Evolutionary conservation across 139 green algal species (phyloP), one percentile per base, ranked within the genome.

Genomic region (Trebouxia sp.): DNA sequence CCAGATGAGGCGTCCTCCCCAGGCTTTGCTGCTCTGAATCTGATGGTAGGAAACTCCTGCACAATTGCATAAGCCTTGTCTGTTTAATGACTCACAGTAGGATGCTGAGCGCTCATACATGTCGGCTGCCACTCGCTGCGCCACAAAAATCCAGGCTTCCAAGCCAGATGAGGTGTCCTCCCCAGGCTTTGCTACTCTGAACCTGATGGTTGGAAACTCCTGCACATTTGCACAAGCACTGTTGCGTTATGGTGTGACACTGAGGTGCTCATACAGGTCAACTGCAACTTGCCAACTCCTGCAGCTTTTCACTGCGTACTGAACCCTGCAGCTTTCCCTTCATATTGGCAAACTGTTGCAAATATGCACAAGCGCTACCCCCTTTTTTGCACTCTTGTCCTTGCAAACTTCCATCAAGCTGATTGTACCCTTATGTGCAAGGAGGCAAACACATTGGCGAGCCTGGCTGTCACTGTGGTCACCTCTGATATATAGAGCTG

Each of bases 61-160:
- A 76, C 9, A 5, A n/a, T 45, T 12, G 26, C 30, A 3, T 24
- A 7, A 11, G 0, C 62, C 42, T 1, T 17, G 7, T 66, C n/a
- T 22, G 17, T 8, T 0, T 66, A n/a, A n/a, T n/a, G n/a, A n/a
- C n/a, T 99, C 96, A 80, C 92, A 98, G 30, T 92, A 93, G 76
- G 94, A 89, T 3, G 15, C 37, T 69, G 88, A 81, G 24, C 80
- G 83, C 43, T 93, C 90, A 32, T 84, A 39, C 67, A 97, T 79
- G 77, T 92, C 88, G 42, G 90, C 67, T 1, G 90, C 90, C 24
- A 97, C 79, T 42, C 87, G 80, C 86, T 97, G 90, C 14, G 91
- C 81, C 20, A 95, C 83, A 47, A 85, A 87, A 47, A 51, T 77
- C 39, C 74, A 83, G 43, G 38, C 80, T 55, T 91, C 88, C 39